Evolutionary conservation across 2,329 filamentous ascomycete genomes (phyloP).

Genomic region (Cytospora paraplurivora): DNA sequence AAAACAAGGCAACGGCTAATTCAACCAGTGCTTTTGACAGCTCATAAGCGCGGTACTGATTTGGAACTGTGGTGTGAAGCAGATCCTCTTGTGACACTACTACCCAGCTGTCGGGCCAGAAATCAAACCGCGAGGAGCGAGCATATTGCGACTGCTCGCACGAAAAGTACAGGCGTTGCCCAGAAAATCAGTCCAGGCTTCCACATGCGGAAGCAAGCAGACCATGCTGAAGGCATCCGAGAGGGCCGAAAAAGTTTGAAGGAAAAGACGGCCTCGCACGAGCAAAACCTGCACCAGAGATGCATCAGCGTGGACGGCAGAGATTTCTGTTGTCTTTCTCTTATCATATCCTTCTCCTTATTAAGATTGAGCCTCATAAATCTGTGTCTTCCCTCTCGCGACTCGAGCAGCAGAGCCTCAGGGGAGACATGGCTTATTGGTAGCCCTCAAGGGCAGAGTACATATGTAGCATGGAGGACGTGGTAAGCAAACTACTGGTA

Average conservation of each 20-base stretch:
- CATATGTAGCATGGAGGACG: background rate
- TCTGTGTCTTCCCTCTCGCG: background rate
- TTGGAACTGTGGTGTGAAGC: conserved; percentile 5
- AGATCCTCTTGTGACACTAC: background rate
- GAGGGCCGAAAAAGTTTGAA: conserved; percentile 2
- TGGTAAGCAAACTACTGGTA: background rate
- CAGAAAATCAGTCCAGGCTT: background rate
- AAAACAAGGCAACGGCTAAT: conserved; percentile 16
- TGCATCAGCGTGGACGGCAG: conserved; percentile 8
- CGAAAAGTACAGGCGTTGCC: background rate
- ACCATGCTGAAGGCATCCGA: conserved; percentile 6
- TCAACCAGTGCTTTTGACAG: conserved; percentile 22
- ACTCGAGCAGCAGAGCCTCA: conserved; percentile 18
- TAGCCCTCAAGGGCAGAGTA: background rate
- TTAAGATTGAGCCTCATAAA: too few species aligned
- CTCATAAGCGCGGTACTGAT: conserved; percentile 21
- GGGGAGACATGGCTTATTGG: conserved; percentile 1
- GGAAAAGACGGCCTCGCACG: background rate
- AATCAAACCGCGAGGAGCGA: background rate
- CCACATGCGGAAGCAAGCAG: conserved; percentile 13
- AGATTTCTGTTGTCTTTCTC: conserved; percentile 5
- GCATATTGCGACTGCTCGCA: background rate
- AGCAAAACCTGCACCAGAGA: conserved; percentile 11
- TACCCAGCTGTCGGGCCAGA: background rate
- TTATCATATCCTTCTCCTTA: too few species aligned